These are phyloP conservation scores for Tricholoma sp. DNA, from an alignment of 768 basidiomycete genomes.

Conservation along the genomic window DNA sequence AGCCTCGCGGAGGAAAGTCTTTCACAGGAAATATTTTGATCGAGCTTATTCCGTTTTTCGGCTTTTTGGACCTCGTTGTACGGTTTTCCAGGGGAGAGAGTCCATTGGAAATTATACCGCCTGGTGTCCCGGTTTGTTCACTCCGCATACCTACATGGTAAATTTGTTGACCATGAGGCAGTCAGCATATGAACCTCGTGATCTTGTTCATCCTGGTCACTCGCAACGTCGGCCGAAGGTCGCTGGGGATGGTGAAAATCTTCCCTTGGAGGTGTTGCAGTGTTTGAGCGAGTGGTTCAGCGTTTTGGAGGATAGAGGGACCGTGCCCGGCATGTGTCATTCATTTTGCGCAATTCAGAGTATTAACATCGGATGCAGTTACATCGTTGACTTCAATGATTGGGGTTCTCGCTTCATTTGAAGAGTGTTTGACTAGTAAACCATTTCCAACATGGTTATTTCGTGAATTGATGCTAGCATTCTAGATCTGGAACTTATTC, in stretches of 20 bases:
- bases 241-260: no score
- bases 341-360: neutral
- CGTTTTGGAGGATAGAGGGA: no score
- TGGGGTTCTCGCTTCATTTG: constrained; percentile 42
- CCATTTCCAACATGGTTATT: no score
- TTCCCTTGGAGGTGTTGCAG: no score
- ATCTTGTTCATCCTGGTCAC: neutral
- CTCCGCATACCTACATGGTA: neutral
- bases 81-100: constrained; percentile 7
- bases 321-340: constrained; percentile 42
- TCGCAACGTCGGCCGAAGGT: constrained; percentile 6
- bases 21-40: constrained; percentile 25
- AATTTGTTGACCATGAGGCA: neutral
- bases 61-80: constrained; percentile 21
- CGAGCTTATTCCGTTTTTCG: constrained; percentile 39
- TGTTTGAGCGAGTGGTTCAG: no score
- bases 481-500: constrained; percentile 50
- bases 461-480: neutral
- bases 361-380: constrained; percentile 23
- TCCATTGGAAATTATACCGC: neutral
- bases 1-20: constrained; percentile 18
- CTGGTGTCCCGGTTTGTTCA: neutral
- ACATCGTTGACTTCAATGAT: constrained; percentile 48
- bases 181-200: no score
- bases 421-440: constrained; percentile 48